Conservation (phyloP, 257 asterid species). For the Solanum phureja region DNA sequence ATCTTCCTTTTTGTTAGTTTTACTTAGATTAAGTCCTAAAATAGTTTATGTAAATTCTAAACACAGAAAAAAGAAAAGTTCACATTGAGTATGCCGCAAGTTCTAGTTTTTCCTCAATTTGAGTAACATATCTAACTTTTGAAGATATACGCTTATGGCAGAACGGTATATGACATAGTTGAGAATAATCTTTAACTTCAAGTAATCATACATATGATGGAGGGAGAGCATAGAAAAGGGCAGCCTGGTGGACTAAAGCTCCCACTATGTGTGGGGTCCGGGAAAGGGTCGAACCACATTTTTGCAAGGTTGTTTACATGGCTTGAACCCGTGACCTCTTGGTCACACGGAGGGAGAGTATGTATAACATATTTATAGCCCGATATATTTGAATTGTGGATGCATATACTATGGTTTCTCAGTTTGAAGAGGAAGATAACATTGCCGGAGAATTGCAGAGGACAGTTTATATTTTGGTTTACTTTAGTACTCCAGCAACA, state of each 20-base stretch:
- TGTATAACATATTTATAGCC: neutral
- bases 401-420: neutral
- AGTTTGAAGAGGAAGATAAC: neutral
- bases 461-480: neutral
- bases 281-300: too few species aligned
- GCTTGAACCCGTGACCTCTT: too few species aligned
- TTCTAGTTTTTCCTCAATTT: too few species aligned
- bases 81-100: too few species aligned
- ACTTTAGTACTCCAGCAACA: neutral
- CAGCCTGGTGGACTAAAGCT: too few species aligned
- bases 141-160: neutral
- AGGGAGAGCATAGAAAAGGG: neutral
- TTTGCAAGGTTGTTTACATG: too few species aligned
- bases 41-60: too few species aligned
- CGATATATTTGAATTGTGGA: neutral
- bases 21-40: neutral
- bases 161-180: neutral
- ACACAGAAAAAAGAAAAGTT: too few species aligned
- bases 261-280: too few species aligned
- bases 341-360: neutral
- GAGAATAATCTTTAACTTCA: neutral
- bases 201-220: neutral
- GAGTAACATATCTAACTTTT: too few species aligned
- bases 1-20: neutral
- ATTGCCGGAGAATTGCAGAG: neutral